phyloP scores from a whole-genome alignment of 2,329 filamentous ascomycete genomes.

The Bipolaris victoriae region DNA sequence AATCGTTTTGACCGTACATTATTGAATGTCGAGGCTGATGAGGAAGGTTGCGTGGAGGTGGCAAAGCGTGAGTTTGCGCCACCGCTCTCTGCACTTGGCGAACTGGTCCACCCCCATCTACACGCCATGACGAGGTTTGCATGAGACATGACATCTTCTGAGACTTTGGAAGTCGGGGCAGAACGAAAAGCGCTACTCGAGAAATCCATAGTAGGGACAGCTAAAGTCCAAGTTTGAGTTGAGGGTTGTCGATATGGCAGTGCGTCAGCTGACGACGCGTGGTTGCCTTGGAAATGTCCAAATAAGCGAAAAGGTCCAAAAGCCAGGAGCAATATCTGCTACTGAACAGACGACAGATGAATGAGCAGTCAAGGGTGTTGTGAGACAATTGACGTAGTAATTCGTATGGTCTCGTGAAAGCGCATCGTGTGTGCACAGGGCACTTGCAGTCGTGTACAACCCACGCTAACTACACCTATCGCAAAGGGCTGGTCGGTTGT shows the following conservation, averaged over 20 bases:
- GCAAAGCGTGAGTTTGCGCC: conserved; percentile 14
- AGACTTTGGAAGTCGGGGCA: conserved; percentile 27
- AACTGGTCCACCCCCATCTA: conserved; percentile 44
- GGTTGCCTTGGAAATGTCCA: conserved; percentile 29
- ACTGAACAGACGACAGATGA: conserved; percentile 4
- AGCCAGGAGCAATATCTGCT: conserved; percentile 8
- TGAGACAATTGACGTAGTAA: conserved; percentile 23
- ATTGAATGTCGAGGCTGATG: conserved; percentile 22
- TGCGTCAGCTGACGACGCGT: conserved; percentile 35
- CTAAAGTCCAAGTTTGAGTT: conserved; percentile 1
- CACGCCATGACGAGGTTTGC: conserved; percentile 42
- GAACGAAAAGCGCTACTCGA: conserved; percentile 36
- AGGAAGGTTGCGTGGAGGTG: conserved; percentile 13
- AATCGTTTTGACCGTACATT: conserved; percentile 39
- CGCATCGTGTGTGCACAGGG: conserved; percentile 36
- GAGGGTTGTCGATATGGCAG: conserved; percentile 5
- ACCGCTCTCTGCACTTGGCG: conserved; percentile 22
- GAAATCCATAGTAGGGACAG: conserved; percentile 37
- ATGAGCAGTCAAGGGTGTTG: conserved; percentile 13
- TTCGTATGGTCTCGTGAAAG: conserved; percentile 23
- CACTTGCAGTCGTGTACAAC: conserved; percentile 23
- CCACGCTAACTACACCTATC: conserved; percentile 22
- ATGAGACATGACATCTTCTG: conserved; percentile 43
- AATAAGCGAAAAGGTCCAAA: background rate
- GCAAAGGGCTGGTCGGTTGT: conserved; percentile 12